Percentiles rank a stretch among this genome's conserved stretches.
These are phyloP conservation scores for Aspergillus ruber DNA, from an alignment of 2,329 filamentous ascomycete genomes.

Conservation along the genomic window DNA sequence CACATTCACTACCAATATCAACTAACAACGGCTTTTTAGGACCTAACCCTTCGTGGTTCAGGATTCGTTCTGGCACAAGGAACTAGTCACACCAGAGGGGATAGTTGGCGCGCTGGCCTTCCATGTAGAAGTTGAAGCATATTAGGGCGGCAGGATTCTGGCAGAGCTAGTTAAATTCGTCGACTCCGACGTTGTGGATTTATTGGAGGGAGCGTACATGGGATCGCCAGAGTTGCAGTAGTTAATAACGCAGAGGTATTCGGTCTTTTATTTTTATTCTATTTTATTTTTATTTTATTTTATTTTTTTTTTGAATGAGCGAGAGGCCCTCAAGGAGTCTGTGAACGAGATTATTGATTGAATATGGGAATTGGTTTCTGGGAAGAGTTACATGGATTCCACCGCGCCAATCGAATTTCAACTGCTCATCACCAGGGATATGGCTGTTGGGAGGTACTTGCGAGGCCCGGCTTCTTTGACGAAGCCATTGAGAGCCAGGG, in stretches of 20 bases:
- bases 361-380: not conserved
- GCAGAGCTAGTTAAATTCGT: slow-evolving; percentile 14
- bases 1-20: slow-evolving; percentile 38
- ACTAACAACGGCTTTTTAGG: slow-evolving; percentile 21
- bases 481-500: slow-evolving; percentile 13
- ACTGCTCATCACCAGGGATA: slow-evolving; percentile 13
- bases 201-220: slow-evolving; percentile 8
- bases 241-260: slow-evolving; percentile 10
- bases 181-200: slow-evolving; percentile 6
- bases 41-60: slow-evolving; percentile 7
- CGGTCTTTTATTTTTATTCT: too few species aligned
- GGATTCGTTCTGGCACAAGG: slow-evolving; percentile 12
- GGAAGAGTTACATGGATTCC: slow-evolving; percentile 11
- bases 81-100: slow-evolving; percentile 20
- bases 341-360: not conserved
- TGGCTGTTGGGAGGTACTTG: slow-evolving; percentile 11
- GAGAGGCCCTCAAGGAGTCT: slow-evolving; percentile 18
- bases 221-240: slow-evolving; percentile 13
- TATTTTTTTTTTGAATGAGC: slow-evolving; percentile 12
- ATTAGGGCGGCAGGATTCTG: slow-evolving; percentile 12
- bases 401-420: slow-evolving; percentile 10
- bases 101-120: slow-evolving; percentile 13
- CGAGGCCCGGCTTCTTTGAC: slow-evolving; percentile 7
- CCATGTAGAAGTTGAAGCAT: slow-evolving; percentile 21
- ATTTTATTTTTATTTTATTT: too few species aligned